Evolutionary conservation across 2,329 filamentous ascomycete species (phyloP).

Genomic region (Aspergillus spinulosporus): DNA sequence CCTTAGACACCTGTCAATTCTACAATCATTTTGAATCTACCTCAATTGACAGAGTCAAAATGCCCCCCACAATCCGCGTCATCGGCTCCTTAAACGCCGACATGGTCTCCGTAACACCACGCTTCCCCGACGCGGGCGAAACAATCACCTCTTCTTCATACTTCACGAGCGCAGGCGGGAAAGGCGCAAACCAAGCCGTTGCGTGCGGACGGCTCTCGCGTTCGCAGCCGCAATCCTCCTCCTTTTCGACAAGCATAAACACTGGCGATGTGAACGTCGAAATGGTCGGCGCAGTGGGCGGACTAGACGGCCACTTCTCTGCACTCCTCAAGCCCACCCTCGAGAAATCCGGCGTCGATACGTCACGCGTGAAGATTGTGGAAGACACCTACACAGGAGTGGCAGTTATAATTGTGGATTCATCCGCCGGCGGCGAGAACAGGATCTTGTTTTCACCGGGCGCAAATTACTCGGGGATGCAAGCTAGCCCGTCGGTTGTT

Average conservation of each 20-base stretch:
- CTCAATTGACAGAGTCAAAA: constrained; percentile 16
- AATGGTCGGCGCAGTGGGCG: constrained; percentile 74
- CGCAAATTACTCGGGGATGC: constrained; percentile 60
- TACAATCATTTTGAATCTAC: too few relatives aligned
- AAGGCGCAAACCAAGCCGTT: constrained; percentile 94
- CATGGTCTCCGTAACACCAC: constrained; percentile 81
- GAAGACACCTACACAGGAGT: constrained; percentile 62
- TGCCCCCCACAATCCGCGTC: constrained; percentile 66
- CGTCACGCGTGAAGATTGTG: constrained; percentile 52
- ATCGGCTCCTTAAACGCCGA: constrained; percentile 95
- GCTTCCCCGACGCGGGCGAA: constrained; percentile 81
- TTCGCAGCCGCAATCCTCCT: constrained; percentile 34
- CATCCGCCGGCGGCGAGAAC: constrained; percentile 68
- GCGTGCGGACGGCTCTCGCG: constrained; percentile 81
- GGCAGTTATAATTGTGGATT: constrained; percentile 74
- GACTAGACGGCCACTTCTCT: constrained; percentile 62
- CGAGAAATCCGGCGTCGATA: constrained; percentile 62
- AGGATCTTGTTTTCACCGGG: constrained; percentile 72
- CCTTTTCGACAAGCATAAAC: constrained; percentile 16
- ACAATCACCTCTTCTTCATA: constrained; percentile 80
- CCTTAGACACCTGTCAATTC: background rate
- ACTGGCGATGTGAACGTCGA: constrained; percentile 51
- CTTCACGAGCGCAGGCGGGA: constrained; percentile 80
- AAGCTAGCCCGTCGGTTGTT: constrained; percentile 41
- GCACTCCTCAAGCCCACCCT: constrained; percentile 60